Percentiles rank a stretch among this genome's conserved stretches.
Evolutionary conservation across 768 basidiomycete genomes (phyloP).

Genomic region (Rhodotorula sphaerocarpa): DNA sequence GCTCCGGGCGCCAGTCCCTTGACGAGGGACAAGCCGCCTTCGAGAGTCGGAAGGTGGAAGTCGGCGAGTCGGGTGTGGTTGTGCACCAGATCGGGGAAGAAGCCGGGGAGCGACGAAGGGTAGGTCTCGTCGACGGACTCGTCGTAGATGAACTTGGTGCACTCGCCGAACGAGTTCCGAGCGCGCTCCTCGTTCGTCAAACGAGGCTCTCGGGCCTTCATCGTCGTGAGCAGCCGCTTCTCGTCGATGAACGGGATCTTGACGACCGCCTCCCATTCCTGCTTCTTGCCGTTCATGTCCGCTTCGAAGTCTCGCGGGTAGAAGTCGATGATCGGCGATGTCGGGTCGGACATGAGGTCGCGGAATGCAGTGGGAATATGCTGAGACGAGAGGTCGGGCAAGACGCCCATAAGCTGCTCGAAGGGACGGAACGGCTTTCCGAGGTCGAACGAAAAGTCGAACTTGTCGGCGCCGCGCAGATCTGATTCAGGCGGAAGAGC

Average conservation of each 20-base stretch:
- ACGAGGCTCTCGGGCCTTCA: conserved; percentile 49
- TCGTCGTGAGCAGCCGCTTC: conserved; percentile 63
- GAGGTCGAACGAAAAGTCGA: conserved; percentile 77
- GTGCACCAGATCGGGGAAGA: conserved; percentile 79
- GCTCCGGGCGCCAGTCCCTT: conserved; percentile 84
- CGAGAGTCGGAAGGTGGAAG: conserved; percentile 78
- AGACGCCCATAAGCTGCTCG: conserved; percentile 95
- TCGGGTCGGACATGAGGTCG: conserved; percentile 77
- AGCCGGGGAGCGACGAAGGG: conserved; percentile 84
- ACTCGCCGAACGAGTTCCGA: conserved; percentile 71
- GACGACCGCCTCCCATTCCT: conserved; percentile 97
- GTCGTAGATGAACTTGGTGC: conserved; percentile 68
- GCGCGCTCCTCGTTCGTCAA: conserved; percentile 64
- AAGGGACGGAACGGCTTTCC: conserved; percentile 86
- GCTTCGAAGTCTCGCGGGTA: conserved; percentile 85
- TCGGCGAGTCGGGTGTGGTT: conserved; percentile 71
- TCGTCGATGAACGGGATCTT: conserved; percentile 98
- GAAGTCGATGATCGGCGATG: conserved; percentile 85
- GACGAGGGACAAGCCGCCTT: conserved; percentile 65
- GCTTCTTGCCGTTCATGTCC: conserved; percentile 95
- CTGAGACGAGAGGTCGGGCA: conserved; percentile 81
- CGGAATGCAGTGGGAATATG: conserved; percentile 78
- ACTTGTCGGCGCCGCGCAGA: conserved; percentile 57
- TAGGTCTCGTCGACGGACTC: conserved; percentile 55
- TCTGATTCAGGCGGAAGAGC: too few species aligned